These are phyloP conservation scores for Neonectria faginata DNA, from an alignment of 2,329 filamentous ascomycete genomes.

Conservation along the genomic window DNA sequence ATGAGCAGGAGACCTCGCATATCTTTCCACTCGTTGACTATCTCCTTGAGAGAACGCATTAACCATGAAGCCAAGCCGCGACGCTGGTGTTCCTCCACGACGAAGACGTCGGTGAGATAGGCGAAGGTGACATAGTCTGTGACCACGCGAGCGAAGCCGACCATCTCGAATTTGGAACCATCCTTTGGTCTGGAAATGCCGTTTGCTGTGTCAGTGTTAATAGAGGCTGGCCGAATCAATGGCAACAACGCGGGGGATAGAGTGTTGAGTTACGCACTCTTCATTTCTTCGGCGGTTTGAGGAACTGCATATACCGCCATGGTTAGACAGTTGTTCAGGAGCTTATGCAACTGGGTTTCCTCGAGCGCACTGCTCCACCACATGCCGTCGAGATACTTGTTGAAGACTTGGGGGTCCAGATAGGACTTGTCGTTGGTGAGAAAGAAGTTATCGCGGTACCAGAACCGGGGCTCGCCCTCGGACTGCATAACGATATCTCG, in stretches of 20 bases:
- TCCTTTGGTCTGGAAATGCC: constrained; percentile 47
- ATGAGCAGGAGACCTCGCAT: constrained; percentile 71
- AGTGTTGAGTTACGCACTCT: constrained; percentile 51
- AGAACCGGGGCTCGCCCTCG: constrained; percentile 55
- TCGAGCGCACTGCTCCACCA: constrained; percentile 71
- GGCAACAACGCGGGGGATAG: constrained; percentile 35
- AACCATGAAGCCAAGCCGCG: constrained; percentile 74
- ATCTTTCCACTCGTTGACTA: constrained; percentile 66
- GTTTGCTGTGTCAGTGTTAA: constrained; percentile 45
- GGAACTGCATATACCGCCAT: constrained; percentile 66
- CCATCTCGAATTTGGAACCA: constrained; percentile 51
- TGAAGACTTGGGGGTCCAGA: constrained; percentile 66
- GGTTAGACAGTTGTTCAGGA: constrained; percentile 69
- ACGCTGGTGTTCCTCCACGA: constrained; percentile 69
- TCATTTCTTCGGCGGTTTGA: constrained; percentile 54
- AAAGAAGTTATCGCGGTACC: constrained; percentile 67
- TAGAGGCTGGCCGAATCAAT: not conserved
- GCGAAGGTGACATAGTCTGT: constrained; percentile 77
- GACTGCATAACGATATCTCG: constrained; percentile 43
- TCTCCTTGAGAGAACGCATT: constrained; percentile 69
- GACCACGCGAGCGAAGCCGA: constrained; percentile 65
- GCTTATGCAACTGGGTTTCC: constrained; percentile 59
- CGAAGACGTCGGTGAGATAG: constrained; percentile 76
- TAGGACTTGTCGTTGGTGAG: constrained; percentile 70
- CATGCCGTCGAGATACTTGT: constrained; percentile 66